phyloP scores from a whole-genome alignment of 2,329 filamentous ascomycete species.

The Acarospora socialis region DNA sequence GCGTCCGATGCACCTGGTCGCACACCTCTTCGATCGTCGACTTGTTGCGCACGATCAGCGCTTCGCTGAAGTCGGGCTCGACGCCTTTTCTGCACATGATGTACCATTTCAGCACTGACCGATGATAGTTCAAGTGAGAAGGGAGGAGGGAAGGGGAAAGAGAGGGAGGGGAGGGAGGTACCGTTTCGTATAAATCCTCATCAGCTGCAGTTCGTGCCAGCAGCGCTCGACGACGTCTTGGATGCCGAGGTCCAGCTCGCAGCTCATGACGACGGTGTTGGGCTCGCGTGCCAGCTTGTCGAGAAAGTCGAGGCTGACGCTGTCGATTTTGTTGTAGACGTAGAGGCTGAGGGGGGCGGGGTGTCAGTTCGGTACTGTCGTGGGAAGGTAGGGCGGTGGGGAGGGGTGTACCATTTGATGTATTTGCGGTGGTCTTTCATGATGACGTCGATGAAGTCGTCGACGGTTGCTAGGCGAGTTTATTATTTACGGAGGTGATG shows the following conservation, averaged over 20 bases:
- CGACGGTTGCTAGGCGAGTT: conserved; percentile 55
- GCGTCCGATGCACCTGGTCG: conserved; percentile 78
- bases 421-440: conserved; percentile 99
- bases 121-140: neutral
- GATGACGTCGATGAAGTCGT: conserved; percentile 98
- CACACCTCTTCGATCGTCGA: conserved; percentile 94
- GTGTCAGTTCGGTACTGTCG: conserved; percentile 16
- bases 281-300: conserved; percentile 85
- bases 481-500: neutral
- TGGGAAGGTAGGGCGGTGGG: neutral
- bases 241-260: conserved; percentile 86
- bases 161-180: conserved; percentile 15
- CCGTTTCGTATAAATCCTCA: conserved; percentile 87
- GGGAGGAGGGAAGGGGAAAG: conserved; percentile 1
- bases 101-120: neutral
- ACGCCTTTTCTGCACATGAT: conserved; percentile 61
- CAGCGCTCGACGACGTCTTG: conserved; percentile 87
- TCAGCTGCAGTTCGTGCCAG: conserved; percentile 83
- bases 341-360: conserved; percentile 51
- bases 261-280: conserved; percentile 92
- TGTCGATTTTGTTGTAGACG: conserved; percentile 99
- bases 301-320: conserved; percentile 81
- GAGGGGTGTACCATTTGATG: conserved; percentile 49
- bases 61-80: conserved; percentile 80
- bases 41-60: conserved; percentile 77